Evolutionary conservation across 257 asterid species (phyloP), one percentile per base, ranked within the genome.

Genomic region (Nicotiana otophora): DNA sequence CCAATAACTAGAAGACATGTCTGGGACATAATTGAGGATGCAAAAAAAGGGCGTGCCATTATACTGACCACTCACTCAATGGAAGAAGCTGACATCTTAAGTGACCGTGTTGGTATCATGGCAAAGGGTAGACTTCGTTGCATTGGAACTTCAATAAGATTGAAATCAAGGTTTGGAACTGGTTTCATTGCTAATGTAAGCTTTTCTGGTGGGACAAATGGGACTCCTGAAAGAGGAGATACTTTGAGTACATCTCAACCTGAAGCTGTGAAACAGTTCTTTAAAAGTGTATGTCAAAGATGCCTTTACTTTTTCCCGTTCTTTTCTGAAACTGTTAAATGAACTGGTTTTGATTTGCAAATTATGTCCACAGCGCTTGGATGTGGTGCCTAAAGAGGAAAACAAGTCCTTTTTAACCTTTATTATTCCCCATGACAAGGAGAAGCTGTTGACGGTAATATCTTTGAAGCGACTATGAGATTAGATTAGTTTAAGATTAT

Each of bases 91-190:
- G 99, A 95, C 84, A 90, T 94, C 81, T 88, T 95, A 86, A 89
- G 98, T 77, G 99, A 94, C 81, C 91, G 99, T 63, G 91, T 94
- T 62, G 99, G 97, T 67, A 95, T 95, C 81, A 93, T 95, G 97
- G 99, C 99, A 75, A 95, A 95, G 89, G 99, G 99, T 79, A 91
- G 92, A 88, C 98, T 95, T 83, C 96, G 99, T 64, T 95, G 99
- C 89, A 89, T 95, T 83, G 99, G 99, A 87, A 93, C 99, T 81
- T 95, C 99, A 51, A 93, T 95, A 81, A 91, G 98, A 91, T 85
- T 95, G 88, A 95, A 95, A 81, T 95, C 99, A 67, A 84, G 88
- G 66, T 95, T 92, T 83, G 99, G 99, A 79, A 91, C 99, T 1
- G 98, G 99, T 81, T 94, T 95, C 81, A 90, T 95, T 80, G 93